Conservation (phyloP, 106 monocot species). For the Dendrobium huoshanense region DNA sequence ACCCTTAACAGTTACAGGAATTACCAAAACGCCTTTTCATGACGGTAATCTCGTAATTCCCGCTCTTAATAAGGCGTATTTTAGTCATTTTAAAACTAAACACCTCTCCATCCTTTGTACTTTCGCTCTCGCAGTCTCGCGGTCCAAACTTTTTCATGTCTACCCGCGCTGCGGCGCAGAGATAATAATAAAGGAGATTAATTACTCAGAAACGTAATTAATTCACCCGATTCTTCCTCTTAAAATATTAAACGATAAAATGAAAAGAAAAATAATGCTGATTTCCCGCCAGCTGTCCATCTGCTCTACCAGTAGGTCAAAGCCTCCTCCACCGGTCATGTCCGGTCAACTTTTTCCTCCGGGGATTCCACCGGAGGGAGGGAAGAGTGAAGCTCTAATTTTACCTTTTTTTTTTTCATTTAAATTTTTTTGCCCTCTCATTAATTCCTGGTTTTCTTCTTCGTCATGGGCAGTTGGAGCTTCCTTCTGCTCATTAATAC, state of each 20-base stretch:
- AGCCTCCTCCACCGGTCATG: neutral
- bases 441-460: neutral
- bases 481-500: constrained; percentile 12
- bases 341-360: neutral
- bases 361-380: neutral
- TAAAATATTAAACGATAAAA: neutral
- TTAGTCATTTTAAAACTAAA: neutral
- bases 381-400: neutral
- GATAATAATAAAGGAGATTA: neutral
- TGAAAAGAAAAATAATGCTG: neutral
- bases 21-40: neutral
- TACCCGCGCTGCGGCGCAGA: neutral
- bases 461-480: constrained; percentile 1
- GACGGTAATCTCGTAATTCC: neutral
- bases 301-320: neutral
- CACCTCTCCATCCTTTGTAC: neutral
- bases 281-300: neutral
- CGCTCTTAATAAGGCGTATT: neutral
- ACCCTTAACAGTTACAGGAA: no score
- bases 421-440: neutral
- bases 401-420: neutral
- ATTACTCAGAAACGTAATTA: neutral
- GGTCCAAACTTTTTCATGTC: neutral
- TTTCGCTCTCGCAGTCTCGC: neutral
- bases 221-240: neutral